phyloP scores from a whole-genome alignment of 2,329 filamentous ascomycete genomes.

The Aureobasidium sp. region DNA sequence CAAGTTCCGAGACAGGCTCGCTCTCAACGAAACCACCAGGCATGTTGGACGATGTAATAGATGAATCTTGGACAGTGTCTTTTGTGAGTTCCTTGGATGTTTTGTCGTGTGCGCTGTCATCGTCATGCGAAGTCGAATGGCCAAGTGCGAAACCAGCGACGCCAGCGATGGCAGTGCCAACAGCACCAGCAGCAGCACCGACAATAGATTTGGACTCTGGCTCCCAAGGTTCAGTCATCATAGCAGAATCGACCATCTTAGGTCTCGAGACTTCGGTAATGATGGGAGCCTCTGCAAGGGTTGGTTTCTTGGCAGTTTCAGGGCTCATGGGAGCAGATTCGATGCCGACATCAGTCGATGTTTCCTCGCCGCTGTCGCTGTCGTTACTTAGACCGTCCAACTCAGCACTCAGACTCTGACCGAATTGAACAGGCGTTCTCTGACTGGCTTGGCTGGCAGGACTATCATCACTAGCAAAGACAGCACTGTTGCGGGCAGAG shows the following conservation, averaged over 20 bases:
- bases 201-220: slow-evolving; percentile 26
- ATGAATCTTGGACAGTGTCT: background rate
- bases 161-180: slow-evolving; percentile 29
- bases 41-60: background rate
- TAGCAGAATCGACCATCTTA: slow-evolving; percentile 52
- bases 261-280: slow-evolving; percentile 16
- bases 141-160: slow-evolving; percentile 31
- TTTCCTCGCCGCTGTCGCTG: slow-evolving; percentile 17
- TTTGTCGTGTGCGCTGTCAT: slow-evolving; percentile 7
- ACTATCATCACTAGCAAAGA: slow-evolving; percentile 37
- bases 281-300: background rate
- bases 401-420: slow-evolving; percentile 86
- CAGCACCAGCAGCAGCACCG: slow-evolving; percentile 23
- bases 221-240: slow-evolving; percentile 57
- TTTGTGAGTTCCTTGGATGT: slow-evolving; percentile 2
- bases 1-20: slow-evolving; percentile 1
- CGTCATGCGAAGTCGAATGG: slow-evolving; percentile 14
- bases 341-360: slow-evolving; percentile 16
- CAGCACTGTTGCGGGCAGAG: slow-evolving; percentile 15
- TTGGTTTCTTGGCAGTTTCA: background rate
- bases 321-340: slow-evolving; percentile 16
- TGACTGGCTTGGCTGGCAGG: slow-evolving; percentile 46
- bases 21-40: background rate
- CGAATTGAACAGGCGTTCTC: slow-evolving; percentile 40
- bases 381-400: slow-evolving; percentile 73